Base-by-base conservation (phyloP, 164 flowering plant species). In the Liriodendron chinense region DNA sequence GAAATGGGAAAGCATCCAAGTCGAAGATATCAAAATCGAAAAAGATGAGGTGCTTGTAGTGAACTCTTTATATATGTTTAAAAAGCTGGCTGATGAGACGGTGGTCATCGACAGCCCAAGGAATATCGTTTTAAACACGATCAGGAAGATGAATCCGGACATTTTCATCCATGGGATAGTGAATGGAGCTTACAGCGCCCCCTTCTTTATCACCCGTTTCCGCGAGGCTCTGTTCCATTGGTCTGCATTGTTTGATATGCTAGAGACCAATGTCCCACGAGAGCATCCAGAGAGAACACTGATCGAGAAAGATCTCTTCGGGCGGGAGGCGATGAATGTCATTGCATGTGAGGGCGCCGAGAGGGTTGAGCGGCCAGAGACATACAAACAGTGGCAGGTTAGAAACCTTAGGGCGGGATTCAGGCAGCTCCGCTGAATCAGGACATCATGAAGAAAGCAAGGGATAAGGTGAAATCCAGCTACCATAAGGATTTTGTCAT, bases 271-370 rank as follows among this genome's bases (percentile, higher is more conserved):
- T 71, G 90, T 89, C 1, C 91, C 94, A 1, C 90, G 98, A 7
- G 93, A 89, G 59, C 75, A 83, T 69, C 67, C 56, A 1, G 89
- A 90, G 82, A 87, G 98, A 76, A 78, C 85, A 85, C 72, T 90
- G 77, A 68, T 93, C 0, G 98, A 91, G 82, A 87, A 80, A 74
- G 89, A 86, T 66, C 79, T 93, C 1, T 83, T 85, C 70, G 92
- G 93, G 26, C 77, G 83, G 80, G 97, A 91, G 76, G 90, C 87
- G 23, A 66, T 91, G 78, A 93, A 90, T 81, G 87, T 87, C 66
- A 84, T 93, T 69, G 91, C 96, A 57, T 93, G 97, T 75, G 97
- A 93, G 76, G 96, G 94, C 7, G 84, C 86, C 76, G 97, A 93
- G 80, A 84, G 94, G 84, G 88, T 89, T 68, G 97, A 90, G 84